Percentiles rank a stretch among this genome's conserved stretches.
Conservation (phyloP, 2,329 filamentous ascomycete genomes). For the Periconia sp. region DNA sequence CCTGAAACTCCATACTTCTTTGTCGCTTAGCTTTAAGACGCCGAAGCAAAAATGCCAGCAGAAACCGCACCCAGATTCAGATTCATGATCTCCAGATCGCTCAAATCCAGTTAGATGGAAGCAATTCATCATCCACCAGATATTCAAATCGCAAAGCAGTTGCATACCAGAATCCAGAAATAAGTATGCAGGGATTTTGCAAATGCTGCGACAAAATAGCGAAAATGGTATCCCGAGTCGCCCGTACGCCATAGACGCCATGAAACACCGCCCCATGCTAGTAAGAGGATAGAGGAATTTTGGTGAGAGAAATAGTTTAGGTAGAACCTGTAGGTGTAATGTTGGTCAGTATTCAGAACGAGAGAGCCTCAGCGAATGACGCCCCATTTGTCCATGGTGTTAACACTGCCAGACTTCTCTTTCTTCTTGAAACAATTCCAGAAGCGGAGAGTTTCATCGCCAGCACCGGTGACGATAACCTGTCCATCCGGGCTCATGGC, state of each 20-base stretch:
- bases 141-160: constrained; percentile 2
- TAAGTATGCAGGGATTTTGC: constrained; percentile 1
- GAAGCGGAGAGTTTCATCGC: constrained; percentile 93
- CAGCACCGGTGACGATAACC: constrained; percentile 92
- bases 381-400: constrained; percentile 74
- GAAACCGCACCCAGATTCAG: constrained; percentile 3
- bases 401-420: constrained; percentile 67
- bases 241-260: not conserved
- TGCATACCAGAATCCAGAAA: constrained; percentile 5
- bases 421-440: constrained; percentile 95
- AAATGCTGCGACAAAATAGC: constrained; percentile 3
- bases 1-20: constrained; percentile 20
- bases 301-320: constrained; percentile 5
- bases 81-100: constrained; percentile 4
- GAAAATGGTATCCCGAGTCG: constrained; percentile 1
- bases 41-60: constrained; percentile 19
- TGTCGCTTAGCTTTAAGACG: constrained; percentile 12
- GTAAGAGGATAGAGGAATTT: too few relatives aligned
- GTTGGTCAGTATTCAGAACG: not conserved
- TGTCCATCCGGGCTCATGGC: constrained; percentile 97
- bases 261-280: constrained; percentile 12
- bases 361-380: constrained; percentile 67
- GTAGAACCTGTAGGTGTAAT: not conserved
- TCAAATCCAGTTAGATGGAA: constrained; percentile 40
- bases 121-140: not conserved